Evolutionary conservation across 2,329 filamentous ascomycete species (phyloP).

Genomic region (Paracoccidioides brasiliensis): DNA sequence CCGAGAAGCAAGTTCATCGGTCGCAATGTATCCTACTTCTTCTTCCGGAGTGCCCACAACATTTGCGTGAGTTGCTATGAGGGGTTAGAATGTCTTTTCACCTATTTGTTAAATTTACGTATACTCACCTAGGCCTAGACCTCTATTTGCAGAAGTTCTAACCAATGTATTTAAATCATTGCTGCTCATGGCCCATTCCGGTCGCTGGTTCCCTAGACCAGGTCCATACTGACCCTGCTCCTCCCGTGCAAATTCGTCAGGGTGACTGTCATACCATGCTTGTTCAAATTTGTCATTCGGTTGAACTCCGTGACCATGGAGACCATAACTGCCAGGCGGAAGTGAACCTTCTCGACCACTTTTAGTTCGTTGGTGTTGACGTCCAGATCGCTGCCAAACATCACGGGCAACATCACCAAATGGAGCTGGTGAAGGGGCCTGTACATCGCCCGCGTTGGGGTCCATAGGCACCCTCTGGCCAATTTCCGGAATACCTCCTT

Average conservation of each 20-base stretch:
- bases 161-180: constrained; percentile 87
- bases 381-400: constrained; percentile 32
- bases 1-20: constrained; percentile 69
- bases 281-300: constrained; percentile 73
- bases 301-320: constrained; percentile 72
- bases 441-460: constrained; percentile 82
- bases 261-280: constrained; percentile 87
- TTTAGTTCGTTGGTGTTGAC: constrained; percentile 55
- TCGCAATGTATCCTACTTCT: constrained; percentile 77
- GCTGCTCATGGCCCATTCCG: constrained; percentile 75
- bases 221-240: constrained; percentile 54
- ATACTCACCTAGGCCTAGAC: constrained; percentile 40
- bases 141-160: constrained; percentile 47
- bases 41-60: constrained; percentile 70
- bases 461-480: constrained; percentile 90
- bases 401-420: constrained; percentile 25
- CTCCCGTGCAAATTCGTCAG: constrained; percentile 61
- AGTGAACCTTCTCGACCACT: constrained; percentile 58
- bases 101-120: background rate
- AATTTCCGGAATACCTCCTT: constrained; percentile 84
- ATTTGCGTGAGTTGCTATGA: constrained; percentile 48
- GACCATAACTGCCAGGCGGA: constrained; percentile 82
- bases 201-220: constrained; percentile 45
- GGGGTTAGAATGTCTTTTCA: background rate
- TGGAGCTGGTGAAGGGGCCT: constrained; percentile 75